A percentile compares a stretch with the other conserved stretches of the same genome.
phyloP scores from a whole-genome alignment of 768 basidiomycete species.

The Auricularia cornea region DNA sequence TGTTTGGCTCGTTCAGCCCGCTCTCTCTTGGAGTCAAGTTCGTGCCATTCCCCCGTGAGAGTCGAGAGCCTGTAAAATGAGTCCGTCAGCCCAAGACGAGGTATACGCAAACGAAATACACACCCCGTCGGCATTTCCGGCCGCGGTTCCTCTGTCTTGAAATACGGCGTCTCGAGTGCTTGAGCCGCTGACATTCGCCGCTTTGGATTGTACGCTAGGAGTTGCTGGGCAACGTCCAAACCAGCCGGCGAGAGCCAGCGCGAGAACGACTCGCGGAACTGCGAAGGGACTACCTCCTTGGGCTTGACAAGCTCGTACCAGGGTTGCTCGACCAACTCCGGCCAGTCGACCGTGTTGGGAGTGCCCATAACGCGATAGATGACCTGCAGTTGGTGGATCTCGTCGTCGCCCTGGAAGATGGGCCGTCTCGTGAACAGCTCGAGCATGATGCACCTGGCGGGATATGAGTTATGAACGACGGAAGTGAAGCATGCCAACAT shows the following conservation, averaged over 20 bases:
- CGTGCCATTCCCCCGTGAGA: slow-evolving; percentile 95
- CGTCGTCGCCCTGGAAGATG: slow-evolving; percentile 96
- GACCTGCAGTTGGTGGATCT: slow-evolving; percentile 93
- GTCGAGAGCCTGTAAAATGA: slow-evolving; percentile 49
- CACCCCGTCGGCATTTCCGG: slow-evolving; percentile 73
- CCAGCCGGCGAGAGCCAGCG: slow-evolving; percentile 85
- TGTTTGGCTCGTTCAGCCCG: slow-evolving; percentile 56
- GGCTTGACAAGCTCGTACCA: slow-evolving; percentile 99
- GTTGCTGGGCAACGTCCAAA: slow-evolving; percentile 75
- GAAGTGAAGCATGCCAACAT: slow-evolving; percentile 22
- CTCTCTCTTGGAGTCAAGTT: slow-evolving; percentile 90
- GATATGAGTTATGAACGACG: background rate
- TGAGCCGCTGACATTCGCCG: slow-evolving; percentile 68
- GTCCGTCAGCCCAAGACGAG: background rate
- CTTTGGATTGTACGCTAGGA: slow-evolving; percentile 75
- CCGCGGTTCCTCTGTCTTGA: slow-evolving; percentile 66
- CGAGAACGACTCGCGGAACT: slow-evolving; percentile 49
- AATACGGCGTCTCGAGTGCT: slow-evolving; percentile 79
- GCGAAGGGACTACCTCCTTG: slow-evolving; percentile 60
- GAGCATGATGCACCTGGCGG: slow-evolving; percentile 88
- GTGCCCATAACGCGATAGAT: slow-evolving; percentile 90
- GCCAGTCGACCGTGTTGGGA: slow-evolving; percentile 76
- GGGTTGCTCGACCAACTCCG: slow-evolving; percentile 70
- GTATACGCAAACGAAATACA: slow-evolving; percentile 22
- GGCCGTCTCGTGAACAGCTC: slow-evolving; percentile 94